These are phyloP conservation scores for Opeltia flavorubescens DNA, from an alignment of 495 filamentous ascomycete genomes.

Conservation along the genomic window DNA sequence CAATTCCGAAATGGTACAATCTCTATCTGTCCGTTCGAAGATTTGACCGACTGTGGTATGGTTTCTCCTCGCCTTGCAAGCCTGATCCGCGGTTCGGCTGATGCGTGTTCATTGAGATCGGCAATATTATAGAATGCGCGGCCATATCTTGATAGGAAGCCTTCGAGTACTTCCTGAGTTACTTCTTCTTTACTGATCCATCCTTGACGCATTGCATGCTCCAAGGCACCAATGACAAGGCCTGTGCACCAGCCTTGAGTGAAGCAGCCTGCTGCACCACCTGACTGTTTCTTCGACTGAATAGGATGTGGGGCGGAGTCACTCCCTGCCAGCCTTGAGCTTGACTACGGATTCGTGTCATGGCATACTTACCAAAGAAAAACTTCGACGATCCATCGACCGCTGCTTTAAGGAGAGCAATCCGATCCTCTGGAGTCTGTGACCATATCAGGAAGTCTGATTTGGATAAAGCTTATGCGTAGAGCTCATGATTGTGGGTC, in stretches of 20 bases:
- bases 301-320: conserved; percentile 70
- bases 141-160: conserved; percentile 64
- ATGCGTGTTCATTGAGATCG: conserved; percentile 27
- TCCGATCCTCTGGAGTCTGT: conserved; percentile 52
- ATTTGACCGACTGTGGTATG: conserved; percentile 36
- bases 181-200: conserved; percentile 50
- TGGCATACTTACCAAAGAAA: conserved; percentile 45
- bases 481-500: too few relatives aligned
- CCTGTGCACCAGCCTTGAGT: conserved; percentile 79
- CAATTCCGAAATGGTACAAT: conserved; percentile 60
- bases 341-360: not conserved
- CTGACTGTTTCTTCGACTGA: conserved; percentile 50
- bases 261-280: conserved; percentile 73
- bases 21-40: conserved; percentile 31
- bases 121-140: conserved; percentile 53
- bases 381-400: conserved; percentile 60
- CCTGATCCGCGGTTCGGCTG: conserved; percentile 38
- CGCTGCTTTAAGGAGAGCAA: conserved; percentile 56
- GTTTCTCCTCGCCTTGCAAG: conserved; percentile 46
- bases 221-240: conserved; percentile 58
- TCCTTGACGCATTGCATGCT: conserved; percentile 52
- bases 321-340: conserved; percentile 21
- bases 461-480: too few relatives aligned
- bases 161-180: conserved; percentile 54
- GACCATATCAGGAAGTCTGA: conserved; percentile 11